Evolutionary conservation across 2,329 filamentous ascomycete genomes (phyloP), one percentile per base, ranked within the genome.

Genomic region (Xylogone sp.): DNA sequence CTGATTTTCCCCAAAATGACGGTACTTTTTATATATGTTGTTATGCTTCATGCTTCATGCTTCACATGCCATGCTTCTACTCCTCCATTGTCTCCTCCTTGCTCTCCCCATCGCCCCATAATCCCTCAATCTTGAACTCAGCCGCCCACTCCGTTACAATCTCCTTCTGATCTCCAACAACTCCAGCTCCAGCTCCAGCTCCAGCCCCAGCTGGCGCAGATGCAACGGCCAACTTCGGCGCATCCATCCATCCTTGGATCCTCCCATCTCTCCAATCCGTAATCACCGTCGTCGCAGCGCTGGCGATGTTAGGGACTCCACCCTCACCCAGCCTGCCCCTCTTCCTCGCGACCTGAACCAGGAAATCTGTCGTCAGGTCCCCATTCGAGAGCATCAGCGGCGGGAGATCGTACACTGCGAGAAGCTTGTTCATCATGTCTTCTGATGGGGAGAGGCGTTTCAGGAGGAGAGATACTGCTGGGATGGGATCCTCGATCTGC

Each of bases 211-310:
- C 53, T 27, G 65, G 63, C 56, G 69, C 66, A 43, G 70, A 68
- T 43, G 68, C 63, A 44, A 87, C 78, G 18, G 81, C 73, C 53
- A 90, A 71, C 31, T 79, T 77, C 7, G 92, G 91, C 2, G 90
- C 81, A 61, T 91, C 87, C 45, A 86, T 82, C 92, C 92, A 96
- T 52, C 92, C 92, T 71, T 95, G 90, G 62, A 99, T 95, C 48
- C 94, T 83, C 21, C 92, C 93, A 68, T 97, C 93, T 60, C 94
- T 83, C 90, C 94, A 96, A 74, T 99, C 94, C n/a, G 85, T 94
- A 52, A 99, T 84, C 51, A 99, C 92, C 1, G 90, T 87, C 80
- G 94, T 93, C 56, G 93, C 94, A 7, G 94, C 93, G 49, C 88
- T 85, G 59, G 84, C 78, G 53, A 97, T 71, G 70, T 97, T 99